A percentile compares a stretch with the other conserved stretches of the same genome.
phyloP scores from a whole-genome alignment of 1,139 yeast species.

The Saccharomycopsis hybrid region DNA sequence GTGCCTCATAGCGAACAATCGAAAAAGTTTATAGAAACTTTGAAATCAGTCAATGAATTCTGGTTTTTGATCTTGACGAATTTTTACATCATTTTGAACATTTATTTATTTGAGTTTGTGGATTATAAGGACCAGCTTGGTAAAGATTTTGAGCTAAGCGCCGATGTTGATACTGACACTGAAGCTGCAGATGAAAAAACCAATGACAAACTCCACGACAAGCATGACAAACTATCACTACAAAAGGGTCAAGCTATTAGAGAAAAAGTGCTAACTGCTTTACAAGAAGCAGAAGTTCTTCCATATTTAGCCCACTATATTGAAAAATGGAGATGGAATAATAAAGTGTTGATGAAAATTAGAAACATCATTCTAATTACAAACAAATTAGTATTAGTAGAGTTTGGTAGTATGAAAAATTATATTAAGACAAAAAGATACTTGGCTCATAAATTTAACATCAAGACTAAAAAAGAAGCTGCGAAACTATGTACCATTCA shows the following conservation, averaged over 20 bases:
- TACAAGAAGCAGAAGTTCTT: slow-evolving; percentile 33
- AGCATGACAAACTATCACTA: too few species aligned
- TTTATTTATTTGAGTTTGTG: slow-evolving; percentile 8
- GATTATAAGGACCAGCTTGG: slow-evolving; percentile 3
- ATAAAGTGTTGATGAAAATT: slow-evolving; percentile 34
- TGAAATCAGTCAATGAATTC: slow-evolving; percentile 13
- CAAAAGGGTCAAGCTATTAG: not conserved
- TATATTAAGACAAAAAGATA: slow-evolving; percentile 44
- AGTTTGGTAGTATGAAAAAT: slow-evolving; percentile 54
- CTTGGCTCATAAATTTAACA: slow-evolving; percentile 38
- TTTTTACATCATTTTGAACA: slow-evolving; percentile 16
- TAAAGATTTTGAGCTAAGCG: not conserved
- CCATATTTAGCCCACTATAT: slow-evolving; percentile 43
- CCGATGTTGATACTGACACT: not conserved
- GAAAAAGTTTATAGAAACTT: slow-evolving; percentile 4
- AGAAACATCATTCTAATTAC: slow-evolving; percentile 52
- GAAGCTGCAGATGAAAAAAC: slow-evolving; percentile 3
- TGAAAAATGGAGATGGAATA: slow-evolving; percentile 63
- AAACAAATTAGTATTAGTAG: slow-evolving; percentile 53
- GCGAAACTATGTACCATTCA: too few species aligned
- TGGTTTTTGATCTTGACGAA: slow-evolving; percentile 17
- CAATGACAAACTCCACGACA: too few species aligned
- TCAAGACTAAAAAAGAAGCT: slow-evolving; percentile 32
- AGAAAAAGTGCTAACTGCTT: slow-evolving; percentile 2
- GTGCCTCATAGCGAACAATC: not conserved